Percentiles rank a stretch among this genome's conserved stretches.
Conservation (phyloP, 2,329 filamentous ascomycete genomes). For the Hortaea sp. region DNA sequence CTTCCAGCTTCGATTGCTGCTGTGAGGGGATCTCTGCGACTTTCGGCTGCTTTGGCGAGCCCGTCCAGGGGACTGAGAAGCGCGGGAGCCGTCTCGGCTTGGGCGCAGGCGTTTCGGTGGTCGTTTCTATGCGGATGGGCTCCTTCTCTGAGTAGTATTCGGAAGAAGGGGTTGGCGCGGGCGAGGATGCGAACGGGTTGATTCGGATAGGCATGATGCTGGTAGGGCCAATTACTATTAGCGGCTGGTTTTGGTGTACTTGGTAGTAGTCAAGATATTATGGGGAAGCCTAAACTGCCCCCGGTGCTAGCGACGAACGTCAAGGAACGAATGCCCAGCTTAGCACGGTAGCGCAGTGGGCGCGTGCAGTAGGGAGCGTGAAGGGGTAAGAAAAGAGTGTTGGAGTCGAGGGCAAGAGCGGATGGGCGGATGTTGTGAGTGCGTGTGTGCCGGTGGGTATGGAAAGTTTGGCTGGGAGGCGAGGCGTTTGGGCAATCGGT, state of each 20-base stretch:
- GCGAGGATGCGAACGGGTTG: conserved; percentile 46
- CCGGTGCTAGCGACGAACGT: neutral
- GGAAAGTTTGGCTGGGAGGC: no score
- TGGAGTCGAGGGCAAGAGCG: no score
- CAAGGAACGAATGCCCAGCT: neutral
- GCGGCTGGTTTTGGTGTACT: neutral
- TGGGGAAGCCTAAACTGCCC: neutral
- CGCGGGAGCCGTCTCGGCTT: conserved; percentile 16
- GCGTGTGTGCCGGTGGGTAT: no score
- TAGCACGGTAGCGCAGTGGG: no score
- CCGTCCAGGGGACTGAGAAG: conserved; percentile 21
- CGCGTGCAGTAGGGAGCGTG: no score
- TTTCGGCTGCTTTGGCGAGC: conserved; percentile 17
- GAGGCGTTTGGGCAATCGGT: no score
- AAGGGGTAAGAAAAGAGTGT: no score
- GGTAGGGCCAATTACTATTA: conserved; percentile 9
- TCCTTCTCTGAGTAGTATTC: conserved; percentile 45
- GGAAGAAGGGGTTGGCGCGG: conserved; percentile 31
- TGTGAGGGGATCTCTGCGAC: conserved; percentile 25
- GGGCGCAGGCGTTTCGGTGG: conserved; percentile 9
- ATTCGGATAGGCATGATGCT: conserved; percentile 55
- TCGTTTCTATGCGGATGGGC: conserved; percentile 22
- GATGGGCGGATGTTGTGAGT: no score
- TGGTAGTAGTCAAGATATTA: neutral
- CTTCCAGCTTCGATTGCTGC: conserved; percentile 13